Evolutionary conservation across 148 eudicot genomes (phyloP).

Genomic region (Arbutus unedo): DNA sequence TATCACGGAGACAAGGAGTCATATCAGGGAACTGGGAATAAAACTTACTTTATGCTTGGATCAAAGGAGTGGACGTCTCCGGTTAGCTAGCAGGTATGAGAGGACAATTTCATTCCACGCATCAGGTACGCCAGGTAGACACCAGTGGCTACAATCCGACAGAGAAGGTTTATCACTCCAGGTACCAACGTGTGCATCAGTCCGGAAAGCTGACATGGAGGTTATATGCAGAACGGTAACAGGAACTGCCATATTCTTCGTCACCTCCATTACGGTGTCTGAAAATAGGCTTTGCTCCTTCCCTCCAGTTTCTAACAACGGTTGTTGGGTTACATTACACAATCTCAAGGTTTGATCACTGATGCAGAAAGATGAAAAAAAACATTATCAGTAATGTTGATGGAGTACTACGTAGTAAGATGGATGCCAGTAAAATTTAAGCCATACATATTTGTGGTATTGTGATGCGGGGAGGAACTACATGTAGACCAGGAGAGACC

Average conservation of each 20-base stretch:
- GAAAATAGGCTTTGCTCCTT: conserved; percentile 41
- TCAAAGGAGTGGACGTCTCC: conserved; percentile 21
- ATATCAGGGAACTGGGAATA: background rate
- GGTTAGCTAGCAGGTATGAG: conserved; percentile 34
- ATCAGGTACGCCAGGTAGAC: conserved; percentile 77
- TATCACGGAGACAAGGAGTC: background rate
- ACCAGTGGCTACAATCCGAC: conserved; percentile 78
- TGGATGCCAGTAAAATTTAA: background rate
- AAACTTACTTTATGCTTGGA: conserved; percentile 17
- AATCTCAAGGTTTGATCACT: conserved; percentile 39
- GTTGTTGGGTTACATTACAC: conserved; percentile 52
- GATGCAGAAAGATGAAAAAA: conserved; percentile 21
- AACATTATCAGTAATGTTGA: background rate
- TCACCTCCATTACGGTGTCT: conserved; percentile 38
- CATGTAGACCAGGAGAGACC: too few species aligned
- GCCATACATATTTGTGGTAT: background rate
- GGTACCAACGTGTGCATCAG: conserved; percentile 70
- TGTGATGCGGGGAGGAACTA: background rate
- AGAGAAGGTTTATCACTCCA: conserved; percentile 56
- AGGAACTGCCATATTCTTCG: conserved; percentile 41
- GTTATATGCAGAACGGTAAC: conserved; percentile 58
- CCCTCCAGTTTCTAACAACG: conserved; percentile 34
- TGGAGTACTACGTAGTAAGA: background rate
- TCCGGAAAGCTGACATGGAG: conserved; percentile 53
- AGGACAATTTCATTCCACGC: conserved; percentile 64